Base-by-base conservation (phyloP, 2,329 filamentous ascomycete species). In the Epichloe brachyelytri region DNA sequence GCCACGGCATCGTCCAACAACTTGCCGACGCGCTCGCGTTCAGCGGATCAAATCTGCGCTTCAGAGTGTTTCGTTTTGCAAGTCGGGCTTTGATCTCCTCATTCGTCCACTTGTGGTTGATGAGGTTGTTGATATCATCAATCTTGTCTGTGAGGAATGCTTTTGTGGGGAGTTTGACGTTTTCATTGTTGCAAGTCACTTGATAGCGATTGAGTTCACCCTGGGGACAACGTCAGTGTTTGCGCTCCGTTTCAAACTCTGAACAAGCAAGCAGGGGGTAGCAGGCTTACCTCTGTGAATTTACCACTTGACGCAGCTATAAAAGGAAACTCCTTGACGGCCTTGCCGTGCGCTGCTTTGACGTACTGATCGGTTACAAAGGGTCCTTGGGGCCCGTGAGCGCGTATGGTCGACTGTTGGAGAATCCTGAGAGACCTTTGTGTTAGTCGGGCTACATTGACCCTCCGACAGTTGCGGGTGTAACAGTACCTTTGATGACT, bases 351-450 rank as follows among this genome's bases (percentile, higher is more conserved):
- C 7, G 88, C 82, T 41, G 87, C 82, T 50, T 83, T 73, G 34
- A 87, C 80, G 63, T 97, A 96, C 64, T 90, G 85, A 54, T 95
- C 88, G 0, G 89, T 95, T 34, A 86, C 79, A 60, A 95, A 86
- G 3, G 75, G 75, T 55, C 88, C 85, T 38, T 88, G 86, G 53
- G 86, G 85, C 3, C 84, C 56, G 84, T 81, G 62, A 97, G 82
- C 2, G 87, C 85, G 66, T 97, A 98, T 0, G 89, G 85, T 55
- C 82, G 84, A 58, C 90, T 86, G 51, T 80, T 81, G 2, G 76
- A 77, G 64, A 97, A 91, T 38, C 81, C 88, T 91, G 54, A 43
- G 22, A 48, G 17, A 15, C 19, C 10, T 8, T 6, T 14, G 12
- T 5, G 33, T 43, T 30, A 43, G 33, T 49, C 15, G 15, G 26